Percentiles rank a stretch among this genome's conserved stretches.
These are phyloP conservation scores for Debaryomyces sp. DNA, from an alignment of 1,139 yeast species.

Conservation along the genomic window DNA sequence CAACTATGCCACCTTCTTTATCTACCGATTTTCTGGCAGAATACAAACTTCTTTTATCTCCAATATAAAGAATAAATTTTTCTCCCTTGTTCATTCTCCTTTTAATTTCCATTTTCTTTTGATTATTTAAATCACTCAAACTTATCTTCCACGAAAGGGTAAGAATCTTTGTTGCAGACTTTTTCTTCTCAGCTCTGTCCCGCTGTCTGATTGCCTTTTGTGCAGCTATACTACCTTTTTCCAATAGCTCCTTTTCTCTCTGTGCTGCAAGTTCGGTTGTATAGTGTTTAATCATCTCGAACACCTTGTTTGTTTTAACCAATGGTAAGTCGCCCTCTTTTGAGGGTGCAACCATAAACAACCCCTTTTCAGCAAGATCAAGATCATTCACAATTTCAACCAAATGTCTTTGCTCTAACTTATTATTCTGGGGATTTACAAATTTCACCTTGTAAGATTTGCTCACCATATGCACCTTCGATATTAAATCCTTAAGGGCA, in stretches of 20 bases:
- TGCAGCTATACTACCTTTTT: conserved; percentile 38
- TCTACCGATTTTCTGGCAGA: conserved; percentile 20
- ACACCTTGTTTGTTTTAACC: conserved; percentile 28
- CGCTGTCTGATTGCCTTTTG: conserved; percentile 31
- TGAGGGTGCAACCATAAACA: conserved; percentile 27
- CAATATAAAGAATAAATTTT: conserved; percentile 33
- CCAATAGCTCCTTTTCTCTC: conserved; percentile 35
- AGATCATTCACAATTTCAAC: conserved; percentile 33
- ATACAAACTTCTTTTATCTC: conserved; percentile 22
- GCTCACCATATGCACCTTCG: conserved; percentile 25
- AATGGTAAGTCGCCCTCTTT: conserved; percentile 28
- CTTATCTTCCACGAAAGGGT: conserved; percentile 44
- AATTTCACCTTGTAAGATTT: conserved; percentile 30
- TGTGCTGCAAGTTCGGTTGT: conserved; percentile 35
- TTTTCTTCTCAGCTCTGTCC: conserved; percentile 37
- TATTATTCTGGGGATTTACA: conserved; percentile 27
- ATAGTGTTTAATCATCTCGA: conserved; percentile 39
- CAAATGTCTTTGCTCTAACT: conserved; percentile 26
- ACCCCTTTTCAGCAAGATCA: conserved; percentile 34
- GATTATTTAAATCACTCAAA: conserved; percentile 40
- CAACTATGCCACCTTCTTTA: conserved; percentile 17
- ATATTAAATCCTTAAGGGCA: conserved; percentile 35
- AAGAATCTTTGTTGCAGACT: conserved; percentile 38
- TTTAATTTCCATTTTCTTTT: conserved; percentile 38
- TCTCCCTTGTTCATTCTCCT: conserved; percentile 37